Conservation (phyloP, 345 rosid species). For the Murraya paniculata region DNA sequence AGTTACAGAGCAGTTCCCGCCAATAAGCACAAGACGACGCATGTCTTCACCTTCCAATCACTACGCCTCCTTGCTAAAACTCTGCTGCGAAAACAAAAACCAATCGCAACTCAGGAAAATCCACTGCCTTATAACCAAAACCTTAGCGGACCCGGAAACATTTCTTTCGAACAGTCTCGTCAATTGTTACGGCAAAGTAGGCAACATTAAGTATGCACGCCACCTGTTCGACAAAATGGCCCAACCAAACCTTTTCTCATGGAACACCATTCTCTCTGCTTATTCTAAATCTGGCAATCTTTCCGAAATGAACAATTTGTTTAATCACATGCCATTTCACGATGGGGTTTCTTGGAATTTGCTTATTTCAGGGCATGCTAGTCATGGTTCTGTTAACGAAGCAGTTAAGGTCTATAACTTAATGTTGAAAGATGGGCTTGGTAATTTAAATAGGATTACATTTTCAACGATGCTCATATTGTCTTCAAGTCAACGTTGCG, state of each 20-base stretch:
- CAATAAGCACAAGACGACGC: neutral
- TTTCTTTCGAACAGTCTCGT: slow-evolving; percentile 58
- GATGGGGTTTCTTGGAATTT: slow-evolving; percentile 86
- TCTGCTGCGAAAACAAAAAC: slow-evolving; percentile 45
- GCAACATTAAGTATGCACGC: slow-evolving; percentile 56
- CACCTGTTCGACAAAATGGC: slow-evolving; percentile 60
- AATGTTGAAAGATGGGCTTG: slow-evolving; percentile 58
- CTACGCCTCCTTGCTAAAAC: slow-evolving; percentile 50
- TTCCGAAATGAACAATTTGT: slow-evolving; percentile 46
- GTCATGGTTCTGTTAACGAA: slow-evolving; percentile 39
- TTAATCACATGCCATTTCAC: slow-evolving; percentile 52
- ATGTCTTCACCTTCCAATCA: slow-evolving; percentile 34
- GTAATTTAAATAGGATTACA: slow-evolving; percentile 61
- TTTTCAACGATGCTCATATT: slow-evolving; percentile 68
- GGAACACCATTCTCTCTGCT: slow-evolving; percentile 84
- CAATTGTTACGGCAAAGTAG: slow-evolving; percentile 32
- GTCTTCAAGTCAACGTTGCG: slow-evolving; percentile 40
- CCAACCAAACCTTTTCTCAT: slow-evolving; percentile 59
- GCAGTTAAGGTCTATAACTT: slow-evolving; percentile 57
- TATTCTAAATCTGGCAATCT: slow-evolving; percentile 66
- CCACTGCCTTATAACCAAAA: slow-evolving; percentile 57
- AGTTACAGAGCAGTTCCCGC: slow-evolving; percentile 13
- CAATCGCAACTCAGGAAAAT: slow-evolving; percentile 49
- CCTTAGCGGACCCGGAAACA: slow-evolving; percentile 46
- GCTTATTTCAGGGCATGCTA: slow-evolving; percentile 66